These are phyloP conservation scores for Talaromyces rugulosus DNA, from an alignment of 2,329 filamentous ascomycete genomes.

Conservation along the genomic window DNA sequence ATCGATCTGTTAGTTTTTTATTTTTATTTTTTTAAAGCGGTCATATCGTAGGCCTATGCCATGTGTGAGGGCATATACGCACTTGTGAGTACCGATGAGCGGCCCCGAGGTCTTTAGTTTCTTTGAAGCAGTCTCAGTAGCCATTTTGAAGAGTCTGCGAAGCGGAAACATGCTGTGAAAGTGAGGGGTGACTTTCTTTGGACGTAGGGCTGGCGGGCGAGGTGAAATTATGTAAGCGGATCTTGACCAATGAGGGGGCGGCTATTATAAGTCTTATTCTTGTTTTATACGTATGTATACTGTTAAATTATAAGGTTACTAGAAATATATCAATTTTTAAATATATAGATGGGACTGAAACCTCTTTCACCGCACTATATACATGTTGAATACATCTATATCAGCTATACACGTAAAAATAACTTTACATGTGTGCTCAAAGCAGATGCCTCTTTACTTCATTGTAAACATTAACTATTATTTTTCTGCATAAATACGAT, in stretches of 20 bases:
- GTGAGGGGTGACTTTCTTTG: not conserved
- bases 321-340: not conserved
- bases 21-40: not conserved
- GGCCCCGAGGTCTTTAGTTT: slow-evolving; percentile 72
- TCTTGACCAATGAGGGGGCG: not conserved
- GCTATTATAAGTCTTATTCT: not conserved
- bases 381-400: too few species aligned
- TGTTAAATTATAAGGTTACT: too few species aligned
- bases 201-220: not conserved
- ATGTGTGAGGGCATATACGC: slow-evolving; percentile 15
- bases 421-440: too few species aligned
- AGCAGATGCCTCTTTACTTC: too few species aligned
- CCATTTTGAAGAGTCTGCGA: slow-evolving; percentile 53
- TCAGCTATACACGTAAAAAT: too few species aligned
- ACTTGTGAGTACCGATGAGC: slow-evolving; percentile 87
- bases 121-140: slow-evolving; percentile 67
- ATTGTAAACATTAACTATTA: too few species aligned
- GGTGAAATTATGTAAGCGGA: not conserved
- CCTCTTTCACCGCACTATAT: too few species aligned
- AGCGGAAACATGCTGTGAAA: slow-evolving; percentile 21
- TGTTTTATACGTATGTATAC: not conserved
- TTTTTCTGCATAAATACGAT: too few species aligned
- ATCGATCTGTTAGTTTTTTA: slow-evolving; percentile 13
- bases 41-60: not conserved
- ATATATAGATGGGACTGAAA: not conserved